Percentiles rank a stretch among this genome's conserved stretches.
These are phyloP conservation scores for Neofusicoccum ribis DNA, from an alignment of 2,329 filamentous ascomycete species.

Conservation along the genomic window DNA sequence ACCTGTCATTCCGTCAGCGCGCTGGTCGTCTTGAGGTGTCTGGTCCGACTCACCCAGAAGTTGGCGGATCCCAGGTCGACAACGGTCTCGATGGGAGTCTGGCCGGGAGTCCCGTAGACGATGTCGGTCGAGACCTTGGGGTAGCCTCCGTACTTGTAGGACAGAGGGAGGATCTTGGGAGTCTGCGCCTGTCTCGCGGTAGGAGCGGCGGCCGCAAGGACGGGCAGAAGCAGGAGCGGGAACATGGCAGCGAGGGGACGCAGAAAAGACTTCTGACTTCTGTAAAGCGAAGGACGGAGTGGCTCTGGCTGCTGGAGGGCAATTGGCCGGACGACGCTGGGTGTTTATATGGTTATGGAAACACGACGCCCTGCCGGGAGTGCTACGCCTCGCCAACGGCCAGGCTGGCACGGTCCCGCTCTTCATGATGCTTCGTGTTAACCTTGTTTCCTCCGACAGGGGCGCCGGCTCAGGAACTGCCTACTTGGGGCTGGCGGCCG, in stretches of 20 bases:
- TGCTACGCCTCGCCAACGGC: background rate
- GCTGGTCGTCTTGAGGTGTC: too few relatives aligned
- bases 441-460: slow-evolving; percentile 7
- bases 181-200: background rate
- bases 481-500: background rate
- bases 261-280: background rate
- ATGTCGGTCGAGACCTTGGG: slow-evolving; percentile 21
- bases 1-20: background rate
- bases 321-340: background rate
- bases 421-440: background rate
- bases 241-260: slow-evolving; percentile 2
- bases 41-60: slow-evolving; percentile 18
- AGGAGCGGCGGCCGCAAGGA: slow-evolving; percentile 7
- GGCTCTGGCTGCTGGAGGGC: background rate
- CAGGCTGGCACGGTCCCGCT: background rate
- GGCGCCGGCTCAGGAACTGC: background rate
- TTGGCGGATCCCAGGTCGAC: slow-evolving; percentile 20
- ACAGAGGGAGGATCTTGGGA: background rate
- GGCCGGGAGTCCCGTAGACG: slow-evolving; percentile 18
- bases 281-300: background rate
- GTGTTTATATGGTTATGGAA: background rate
- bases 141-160: slow-evolving; percentile 21
- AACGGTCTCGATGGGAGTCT: slow-evolving; percentile 16
- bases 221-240: slow-evolving; percentile 8
- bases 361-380: background rate